Base-by-base conservation (phyloP, 2,329 filamentous ascomycete species). In the Pyrenochaeta sp. region DNA sequence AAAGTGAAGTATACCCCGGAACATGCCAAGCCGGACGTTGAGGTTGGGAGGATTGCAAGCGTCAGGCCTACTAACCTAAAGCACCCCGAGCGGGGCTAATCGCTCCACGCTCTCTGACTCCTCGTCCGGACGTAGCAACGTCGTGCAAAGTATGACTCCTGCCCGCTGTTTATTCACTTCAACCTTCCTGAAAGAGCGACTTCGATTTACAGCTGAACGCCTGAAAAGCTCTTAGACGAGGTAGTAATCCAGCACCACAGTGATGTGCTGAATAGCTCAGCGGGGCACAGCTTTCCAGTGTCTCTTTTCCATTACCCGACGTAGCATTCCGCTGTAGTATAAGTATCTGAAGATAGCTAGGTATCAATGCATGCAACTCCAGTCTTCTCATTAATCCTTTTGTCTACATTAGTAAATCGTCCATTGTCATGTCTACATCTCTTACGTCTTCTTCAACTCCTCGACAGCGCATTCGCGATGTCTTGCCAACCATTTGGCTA, bases 401-500 rank as follows among this genome's bases (percentile, higher is more conserved):
- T 2, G 22, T 25, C 22, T 8, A 43, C 9, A 32, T 24, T 1
- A 39, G 34, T 30, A 28, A 12, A 30, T 32, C 27, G 34, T 15
- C 27, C 40, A 10, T 43, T 25, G 39, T 15, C n/a, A 68, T 69
- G 66, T 44, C 61, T 54, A 39, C 56, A 2, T 48, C 47, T 2
- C 7, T 27, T n/a, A 37, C 59, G 5, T 5, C 54, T 3, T 43
- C 50, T 2, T 42, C 57, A 9, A 52, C 54, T 12, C 59, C 64
- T 25, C 75, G 76, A 28, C 71, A 72, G 52, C 69, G 77, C 54
- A 69, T 81, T 44, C 72, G 79, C 45, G 69, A 78, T 9, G 64
- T 81, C 8, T 73, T 80, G 10, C 73, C 79, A 24, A 72, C 59
- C 13, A 59, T 78, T 15, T 63, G 75, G 47, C 68, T 79, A 2